A percentile compares a stretch with the other conserved stretches of the same genome.
Conservation (phyloP, 208 protist genomes). For the Trypanosomatidae sp. region DNA sequence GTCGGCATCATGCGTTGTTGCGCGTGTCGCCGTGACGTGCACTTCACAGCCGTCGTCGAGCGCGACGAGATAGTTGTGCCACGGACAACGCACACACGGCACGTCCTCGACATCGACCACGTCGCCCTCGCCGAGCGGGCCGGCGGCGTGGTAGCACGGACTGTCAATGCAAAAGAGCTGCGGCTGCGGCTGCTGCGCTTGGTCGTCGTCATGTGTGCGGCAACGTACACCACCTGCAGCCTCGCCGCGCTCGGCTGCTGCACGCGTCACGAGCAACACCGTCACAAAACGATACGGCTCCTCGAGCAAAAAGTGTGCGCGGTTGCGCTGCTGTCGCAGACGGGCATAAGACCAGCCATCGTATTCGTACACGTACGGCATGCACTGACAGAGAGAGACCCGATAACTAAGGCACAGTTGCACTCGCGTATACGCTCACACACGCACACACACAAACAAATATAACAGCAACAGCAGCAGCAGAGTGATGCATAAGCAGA, state of each 20-base stretch:
- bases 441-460: not conserved
- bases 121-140: slow-evolving; percentile 69
- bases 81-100: slow-evolving; percentile 69
- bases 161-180: slow-evolving; percentile 69
- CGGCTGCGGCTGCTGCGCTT: slow-evolving; percentile 1
- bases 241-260: not conserved
- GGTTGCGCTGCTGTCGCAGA: slow-evolving; percentile 44
- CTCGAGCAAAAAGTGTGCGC: slow-evolving; percentile 73
- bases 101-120: slow-evolving; percentile 76
- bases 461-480: not conserved
- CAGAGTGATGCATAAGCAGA: slow-evolving; percentile 1
- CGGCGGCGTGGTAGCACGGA: slow-evolving; percentile 73
- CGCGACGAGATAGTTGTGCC: slow-evolving; percentile 64
- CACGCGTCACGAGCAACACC: slow-evolving; percentile 31
- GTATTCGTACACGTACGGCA: slow-evolving; percentile 39
- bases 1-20: no score
- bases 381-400: slow-evolving; percentile 3
- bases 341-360: slow-evolving; percentile 71
- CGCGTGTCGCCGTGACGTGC: slow-evolving; percentile 13
- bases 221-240: slow-evolving; percentile 2
- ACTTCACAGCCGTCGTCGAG: slow-evolving; percentile 65
- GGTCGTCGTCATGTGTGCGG: not conserved
- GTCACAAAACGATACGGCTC: slow-evolving; percentile 74
- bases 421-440: not conserved
- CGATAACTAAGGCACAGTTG: not conserved